Conservation (phyloP, 2,329 filamentous ascomycete species). For the Daldinia sp. region DNA sequence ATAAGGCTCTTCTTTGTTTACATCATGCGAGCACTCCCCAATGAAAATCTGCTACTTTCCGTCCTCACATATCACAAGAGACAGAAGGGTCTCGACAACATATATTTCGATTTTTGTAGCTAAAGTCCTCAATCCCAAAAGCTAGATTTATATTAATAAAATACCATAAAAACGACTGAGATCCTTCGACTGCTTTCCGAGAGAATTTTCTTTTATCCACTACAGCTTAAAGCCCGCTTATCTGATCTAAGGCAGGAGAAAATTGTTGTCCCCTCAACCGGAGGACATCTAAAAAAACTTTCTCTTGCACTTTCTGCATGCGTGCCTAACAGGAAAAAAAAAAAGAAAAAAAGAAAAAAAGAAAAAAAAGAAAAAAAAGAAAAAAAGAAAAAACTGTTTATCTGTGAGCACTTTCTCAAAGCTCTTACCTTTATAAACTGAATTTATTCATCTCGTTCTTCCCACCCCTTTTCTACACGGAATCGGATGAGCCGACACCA, state of each 20-base stretch:
- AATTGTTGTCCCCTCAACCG: not conserved
- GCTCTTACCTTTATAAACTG: not conserved
- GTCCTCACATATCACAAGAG: no score
- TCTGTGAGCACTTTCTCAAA: not conserved
- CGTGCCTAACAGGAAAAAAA: not conserved
- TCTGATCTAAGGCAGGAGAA: not conserved
- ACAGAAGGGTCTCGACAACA: no score
- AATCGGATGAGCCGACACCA: slow-evolving; percentile 27
- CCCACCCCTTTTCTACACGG: slow-evolving; percentile 21
- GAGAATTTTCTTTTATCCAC: not conserved
- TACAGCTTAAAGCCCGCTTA: not conserved
- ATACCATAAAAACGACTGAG: no score
- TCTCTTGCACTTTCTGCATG: not conserved
- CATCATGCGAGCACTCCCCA: no score
- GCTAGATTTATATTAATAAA: no score
- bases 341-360: no score
- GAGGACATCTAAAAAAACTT: not conserved
- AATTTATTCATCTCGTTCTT: not conserved
- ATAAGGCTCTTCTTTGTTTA: no score
- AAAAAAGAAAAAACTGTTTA: not conserved
- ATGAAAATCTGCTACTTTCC: no score
- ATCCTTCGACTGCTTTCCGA: no score
- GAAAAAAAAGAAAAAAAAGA: no score
- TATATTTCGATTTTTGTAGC: no score
- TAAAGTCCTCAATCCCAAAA: no score